Evolutionary conservation across 441 rosid genomes (phyloP), one percentile per base, ranked within the genome.

Genomic region (Francoa sonchifolia): DNA sequence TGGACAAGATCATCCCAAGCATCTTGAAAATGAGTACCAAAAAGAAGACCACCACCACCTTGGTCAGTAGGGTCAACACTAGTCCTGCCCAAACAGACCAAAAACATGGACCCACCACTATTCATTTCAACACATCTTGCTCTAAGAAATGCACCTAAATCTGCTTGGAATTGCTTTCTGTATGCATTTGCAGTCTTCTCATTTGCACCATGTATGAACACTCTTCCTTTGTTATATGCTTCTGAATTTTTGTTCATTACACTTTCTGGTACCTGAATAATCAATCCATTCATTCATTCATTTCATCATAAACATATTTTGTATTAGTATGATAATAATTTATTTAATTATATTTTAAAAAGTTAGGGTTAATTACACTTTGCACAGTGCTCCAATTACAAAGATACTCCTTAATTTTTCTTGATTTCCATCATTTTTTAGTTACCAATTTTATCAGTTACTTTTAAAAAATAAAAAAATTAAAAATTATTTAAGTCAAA

Each of bases 1-100:
- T 65, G 78, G 72, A 88, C 95, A 59, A 88, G 94, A 62, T 88
- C 95, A 61, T 84, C 76, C 97, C 97, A 88, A 15, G 97, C 94
- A 66, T 88, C 94, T 67, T 88, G 95, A 65, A 71, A 88, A 69
- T 88, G 97, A 71, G 97, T 84, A 60, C 94, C 97, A 33, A 88
- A 88, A 30, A 88, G 83, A 12, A 79, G 54, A 30, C 94, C 97
- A 4, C 95, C 82, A 59, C 97, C 97, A 48, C 97, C 88, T 37
- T 88, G 97, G 69, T 88, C 92, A 0, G 82, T 50, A 31, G 97
- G 92, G 54, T 84, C 97, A 22, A 51, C 52, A 0, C 95, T 76
- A 10, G 97, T 81, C 45, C 97, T 61, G n/a, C 97, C 97, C 13
- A 88, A 62, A 60, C 90, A 88, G 51, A 77, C 94, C 3, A 84